Conservation (phyloP, 805 yeast genomes). For the Saccharomyces paradoxus region DNA sequence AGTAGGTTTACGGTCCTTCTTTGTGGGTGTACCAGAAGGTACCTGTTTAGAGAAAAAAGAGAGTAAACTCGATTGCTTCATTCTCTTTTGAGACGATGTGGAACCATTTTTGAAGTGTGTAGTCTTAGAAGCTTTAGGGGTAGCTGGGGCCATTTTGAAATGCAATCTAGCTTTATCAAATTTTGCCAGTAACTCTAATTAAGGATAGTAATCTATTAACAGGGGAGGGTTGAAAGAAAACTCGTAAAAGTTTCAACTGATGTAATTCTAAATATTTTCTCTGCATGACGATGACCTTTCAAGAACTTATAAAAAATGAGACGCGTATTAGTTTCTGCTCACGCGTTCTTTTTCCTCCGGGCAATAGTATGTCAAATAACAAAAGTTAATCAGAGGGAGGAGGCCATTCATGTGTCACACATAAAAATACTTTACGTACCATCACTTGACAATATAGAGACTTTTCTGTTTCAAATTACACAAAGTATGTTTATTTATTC, state of each 20-base stretch:
- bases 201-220: constrained; percentile 1
- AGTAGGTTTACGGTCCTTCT: neutral
- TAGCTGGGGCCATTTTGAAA: constrained; percentile 14
- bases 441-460: neutral
- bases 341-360: constrained; percentile 2
- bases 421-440: neutral
- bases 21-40: constrained; percentile 5
- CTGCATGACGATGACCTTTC: neutral
- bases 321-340: constrained; percentile 3
- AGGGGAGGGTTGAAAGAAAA: neutral
- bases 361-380: neutral
- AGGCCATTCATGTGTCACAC: neutral
- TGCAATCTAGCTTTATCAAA: neutral
- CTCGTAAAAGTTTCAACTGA: neutral
- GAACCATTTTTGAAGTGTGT: constrained; percentile 6
- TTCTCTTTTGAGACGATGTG: constrained; percentile 26
- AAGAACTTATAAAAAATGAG: constrained; percentile 1
- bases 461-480: neutral
- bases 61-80: constrained; percentile 32
- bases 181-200: constrained; percentile 2
- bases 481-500: neutral
- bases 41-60: constrained; percentile 29
- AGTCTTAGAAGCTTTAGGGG: constrained; percentile 20
- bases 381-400: neutral
- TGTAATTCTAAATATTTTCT: neutral